These are phyloP conservation scores for Nigrograna mackinnonii DNA, from an alignment of 2,329 filamentous ascomycete species.

Conservation along the genomic window DNA sequence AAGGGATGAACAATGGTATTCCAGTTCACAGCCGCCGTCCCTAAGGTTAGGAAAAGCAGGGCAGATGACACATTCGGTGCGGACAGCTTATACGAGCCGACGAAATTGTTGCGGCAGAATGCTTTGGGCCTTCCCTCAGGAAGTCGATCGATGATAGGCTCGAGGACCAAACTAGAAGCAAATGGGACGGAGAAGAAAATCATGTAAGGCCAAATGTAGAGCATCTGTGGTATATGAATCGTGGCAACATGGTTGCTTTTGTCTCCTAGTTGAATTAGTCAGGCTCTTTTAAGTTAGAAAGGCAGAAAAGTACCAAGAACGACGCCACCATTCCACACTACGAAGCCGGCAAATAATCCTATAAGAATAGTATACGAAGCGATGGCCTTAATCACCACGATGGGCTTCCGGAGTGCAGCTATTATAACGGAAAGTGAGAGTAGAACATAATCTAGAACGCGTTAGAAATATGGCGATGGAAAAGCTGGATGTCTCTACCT, in stretches of 20 bases:
- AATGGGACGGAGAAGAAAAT: conserved; percentile 88
- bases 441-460: conserved; percentile 22
- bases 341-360: conserved; percentile 70
- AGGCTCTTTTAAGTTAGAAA: background rate
- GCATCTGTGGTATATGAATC: conserved; percentile 86
- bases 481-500: no score
- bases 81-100: conserved; percentile 6
- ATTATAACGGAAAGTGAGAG: conserved; percentile 64
- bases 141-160: conserved; percentile 30
- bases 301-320: conserved; percentile 76
- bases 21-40: conserved; percentile 63
- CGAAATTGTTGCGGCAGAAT: conserved; percentile 8
- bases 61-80: conserved; percentile 28
- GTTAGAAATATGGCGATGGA: conserved; percentile 7
- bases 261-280: conserved; percentile 63
- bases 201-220: conserved; percentile 92
- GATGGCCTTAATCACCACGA: conserved; percentile 43
- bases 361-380: conserved; percentile 66
- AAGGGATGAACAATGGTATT: conserved; percentile 97
- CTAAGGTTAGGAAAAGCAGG: conserved; percentile 37
- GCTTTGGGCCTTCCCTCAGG: conserved; percentile 14
- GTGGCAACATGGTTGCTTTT: conserved; percentile 93
- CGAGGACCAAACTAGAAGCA: conserved; percentile 60
- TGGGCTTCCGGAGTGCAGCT: conserved; percentile 53
- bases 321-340: conserved; percentile 86